Conservation (phyloP, 140 eudicot genomes). For the Anethum foeniculum region DNA sequence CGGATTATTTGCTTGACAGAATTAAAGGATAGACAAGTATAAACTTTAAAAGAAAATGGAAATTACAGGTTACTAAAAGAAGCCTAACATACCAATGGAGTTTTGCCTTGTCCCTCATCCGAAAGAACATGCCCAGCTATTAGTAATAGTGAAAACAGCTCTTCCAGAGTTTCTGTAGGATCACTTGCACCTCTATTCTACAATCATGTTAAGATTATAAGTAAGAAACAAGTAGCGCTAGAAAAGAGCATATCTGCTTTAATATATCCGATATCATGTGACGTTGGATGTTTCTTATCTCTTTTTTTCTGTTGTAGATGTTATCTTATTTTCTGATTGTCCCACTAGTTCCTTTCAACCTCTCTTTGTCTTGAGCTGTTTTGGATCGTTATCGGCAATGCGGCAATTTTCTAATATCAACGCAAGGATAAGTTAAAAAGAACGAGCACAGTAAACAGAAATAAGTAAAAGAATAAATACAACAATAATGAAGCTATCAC, state of each 20-base stretch:
- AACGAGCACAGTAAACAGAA: background rate
- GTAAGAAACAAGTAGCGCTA: constrained; percentile 10
- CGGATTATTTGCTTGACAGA: background rate
- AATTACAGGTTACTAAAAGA: background rate
- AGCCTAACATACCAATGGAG: constrained; percentile 60
- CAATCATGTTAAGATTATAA: constrained; percentile 15
- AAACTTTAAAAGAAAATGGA: background rate
- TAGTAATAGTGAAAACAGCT: constrained; percentile 78
- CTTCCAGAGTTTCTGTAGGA: constrained; percentile 86
- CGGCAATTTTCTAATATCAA: background rate
- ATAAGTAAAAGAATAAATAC: background rate
- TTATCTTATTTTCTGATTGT: constrained; percentile 1
- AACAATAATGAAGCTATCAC: background rate
- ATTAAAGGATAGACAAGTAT: background rate
- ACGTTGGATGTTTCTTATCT: background rate
- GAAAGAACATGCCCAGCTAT: constrained; percentile 90
- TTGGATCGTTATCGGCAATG: background rate
- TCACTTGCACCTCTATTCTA: constrained; percentile 69
- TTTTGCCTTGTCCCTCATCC: constrained; percentile 95
- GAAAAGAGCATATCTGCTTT: background rate
- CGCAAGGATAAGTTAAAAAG: background rate
- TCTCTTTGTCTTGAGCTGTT: background rate
- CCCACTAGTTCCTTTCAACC: background rate
- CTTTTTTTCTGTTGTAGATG: background rate
- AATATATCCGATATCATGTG: background rate